Evolutionary conservation across 495 filamentous ascomycete genomes (phyloP).

Genomic region (Trichoderma parareesei): DNA sequence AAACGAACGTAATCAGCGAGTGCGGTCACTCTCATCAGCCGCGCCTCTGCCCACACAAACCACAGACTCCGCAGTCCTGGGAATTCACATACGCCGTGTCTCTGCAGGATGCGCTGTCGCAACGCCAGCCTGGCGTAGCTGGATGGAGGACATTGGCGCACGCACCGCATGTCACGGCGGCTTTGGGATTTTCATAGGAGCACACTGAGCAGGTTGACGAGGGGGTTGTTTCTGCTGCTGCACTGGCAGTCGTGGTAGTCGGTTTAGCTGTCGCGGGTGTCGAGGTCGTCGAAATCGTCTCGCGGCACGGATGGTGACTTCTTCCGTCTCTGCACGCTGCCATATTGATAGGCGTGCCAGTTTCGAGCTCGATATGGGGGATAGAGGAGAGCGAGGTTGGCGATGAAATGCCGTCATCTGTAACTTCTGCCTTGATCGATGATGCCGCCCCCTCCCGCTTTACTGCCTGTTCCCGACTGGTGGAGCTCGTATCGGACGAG

Average conservation of each 20-base stretch:
- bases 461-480: not conserved
- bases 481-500: not conserved
- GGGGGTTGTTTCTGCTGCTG: not conserved
- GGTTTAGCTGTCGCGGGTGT: not conserved
- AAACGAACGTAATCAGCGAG: no score
- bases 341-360: not conserved
- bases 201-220: constrained; percentile 47
- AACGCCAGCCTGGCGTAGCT: constrained; percentile 48
- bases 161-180: constrained; percentile 47
- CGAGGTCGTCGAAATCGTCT: not conserved
- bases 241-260: not conserved
- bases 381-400: not conserved
- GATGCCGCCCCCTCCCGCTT: not conserved
- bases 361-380: not conserved
- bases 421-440: not conserved
- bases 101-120: constrained; percentile 43
- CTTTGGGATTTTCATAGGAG: constrained; percentile 47
- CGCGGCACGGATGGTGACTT: not conserved
- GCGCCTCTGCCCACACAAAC: constrained; percentile 47
- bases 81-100: constrained; percentile 53
- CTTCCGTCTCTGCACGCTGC: not conserved
- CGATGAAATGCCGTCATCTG: not conserved
- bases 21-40: not conserved
- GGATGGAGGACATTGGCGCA: constrained; percentile 60
- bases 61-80: constrained; percentile 56